Evolutionary conservation across 495 filamentous ascomycete species (phyloP).

Genomic region (Penicillium robsamsonii): DNA sequence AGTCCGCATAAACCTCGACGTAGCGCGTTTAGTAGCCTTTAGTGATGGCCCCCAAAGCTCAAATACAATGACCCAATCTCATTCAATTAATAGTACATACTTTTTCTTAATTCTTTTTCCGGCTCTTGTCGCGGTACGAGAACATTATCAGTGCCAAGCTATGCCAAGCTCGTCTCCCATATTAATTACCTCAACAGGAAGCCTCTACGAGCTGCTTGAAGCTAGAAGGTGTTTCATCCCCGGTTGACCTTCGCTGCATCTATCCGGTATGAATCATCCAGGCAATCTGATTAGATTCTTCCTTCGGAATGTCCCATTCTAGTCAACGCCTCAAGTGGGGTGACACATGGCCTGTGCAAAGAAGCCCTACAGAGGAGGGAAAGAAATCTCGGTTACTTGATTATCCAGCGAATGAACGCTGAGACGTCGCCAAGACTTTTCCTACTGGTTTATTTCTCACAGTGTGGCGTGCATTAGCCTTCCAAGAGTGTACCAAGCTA

Average conservation of each 20-base stretch:
- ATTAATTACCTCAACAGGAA: slow-evolving; percentile 5
- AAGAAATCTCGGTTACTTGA: neutral
- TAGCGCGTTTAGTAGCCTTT: neutral
- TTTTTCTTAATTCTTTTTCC: neutral
- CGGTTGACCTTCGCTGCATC: neutral
- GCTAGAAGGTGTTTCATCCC: neutral
- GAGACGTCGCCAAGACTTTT: slow-evolving; percentile 9
- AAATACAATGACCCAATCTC: neutral
- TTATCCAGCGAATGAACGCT: neutral
- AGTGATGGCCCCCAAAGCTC: neutral
- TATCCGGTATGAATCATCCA: neutral
- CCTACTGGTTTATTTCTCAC: neutral
- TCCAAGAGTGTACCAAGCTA: slow-evolving; percentile 7
- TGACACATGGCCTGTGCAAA: neutral
- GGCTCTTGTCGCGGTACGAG: slow-evolving; percentile 5
- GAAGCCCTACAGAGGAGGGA: neutral
- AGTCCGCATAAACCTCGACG: neutral
- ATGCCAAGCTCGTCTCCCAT: slow-evolving; percentile 2
- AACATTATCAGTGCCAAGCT: slow-evolving; percentile 2
- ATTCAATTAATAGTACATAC: neutral
- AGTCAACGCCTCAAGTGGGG: neutral
- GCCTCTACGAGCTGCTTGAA: neutral
- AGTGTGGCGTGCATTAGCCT: slow-evolving; percentile 8
- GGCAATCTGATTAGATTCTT: slow-evolving; percentile 10
- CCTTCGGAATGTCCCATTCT: neutral